phyloP scores from a whole-genome alignment of 208 protist species.

The Acanthamoeba culbertsoni region DNA sequence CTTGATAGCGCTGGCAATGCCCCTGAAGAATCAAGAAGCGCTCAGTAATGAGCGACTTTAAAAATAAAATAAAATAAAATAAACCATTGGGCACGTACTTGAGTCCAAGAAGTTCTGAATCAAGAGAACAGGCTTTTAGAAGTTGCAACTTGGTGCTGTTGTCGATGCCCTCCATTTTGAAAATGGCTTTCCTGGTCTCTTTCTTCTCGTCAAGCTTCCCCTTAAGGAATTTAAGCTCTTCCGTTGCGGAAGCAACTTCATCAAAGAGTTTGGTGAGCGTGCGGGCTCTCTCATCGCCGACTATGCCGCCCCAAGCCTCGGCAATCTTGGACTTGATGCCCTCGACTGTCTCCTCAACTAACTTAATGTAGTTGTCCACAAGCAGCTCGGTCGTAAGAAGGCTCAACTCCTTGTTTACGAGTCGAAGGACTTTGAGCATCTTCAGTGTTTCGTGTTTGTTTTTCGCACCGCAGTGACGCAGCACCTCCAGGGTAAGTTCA shows the following conservation, averaged over 20 bases:
- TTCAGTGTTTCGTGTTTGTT: background rate
- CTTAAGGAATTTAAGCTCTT: slow-evolving; percentile 1
- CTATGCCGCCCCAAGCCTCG: background rate
- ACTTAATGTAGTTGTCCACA: background rate
- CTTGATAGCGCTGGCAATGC: background rate
- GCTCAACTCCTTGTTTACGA: background rate
- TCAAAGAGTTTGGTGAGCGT: background rate
- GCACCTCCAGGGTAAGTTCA: slow-evolving; percentile 16
- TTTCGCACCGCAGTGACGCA: background rate
- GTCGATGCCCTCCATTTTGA: background rate
- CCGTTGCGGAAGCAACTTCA: background rate
- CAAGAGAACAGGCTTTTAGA: background rate
- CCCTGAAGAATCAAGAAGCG: background rate
- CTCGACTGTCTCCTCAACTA: background rate
- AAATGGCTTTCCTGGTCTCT: background rate
- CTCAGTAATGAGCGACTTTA: background rate
- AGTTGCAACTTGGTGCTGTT: background rate
- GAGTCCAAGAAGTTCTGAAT: background rate
- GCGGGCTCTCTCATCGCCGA: background rate
- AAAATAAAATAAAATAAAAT: background rate
- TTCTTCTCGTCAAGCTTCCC: background rate
- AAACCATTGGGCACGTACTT: background rate
- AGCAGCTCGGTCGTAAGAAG: background rate
- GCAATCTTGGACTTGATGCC: background rate
- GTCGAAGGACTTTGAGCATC: background rate